Evolutionary conservation across 2,329 filamentous ascomycete species (phyloP).

Genomic region (Ophiostoma quercus): DNA sequence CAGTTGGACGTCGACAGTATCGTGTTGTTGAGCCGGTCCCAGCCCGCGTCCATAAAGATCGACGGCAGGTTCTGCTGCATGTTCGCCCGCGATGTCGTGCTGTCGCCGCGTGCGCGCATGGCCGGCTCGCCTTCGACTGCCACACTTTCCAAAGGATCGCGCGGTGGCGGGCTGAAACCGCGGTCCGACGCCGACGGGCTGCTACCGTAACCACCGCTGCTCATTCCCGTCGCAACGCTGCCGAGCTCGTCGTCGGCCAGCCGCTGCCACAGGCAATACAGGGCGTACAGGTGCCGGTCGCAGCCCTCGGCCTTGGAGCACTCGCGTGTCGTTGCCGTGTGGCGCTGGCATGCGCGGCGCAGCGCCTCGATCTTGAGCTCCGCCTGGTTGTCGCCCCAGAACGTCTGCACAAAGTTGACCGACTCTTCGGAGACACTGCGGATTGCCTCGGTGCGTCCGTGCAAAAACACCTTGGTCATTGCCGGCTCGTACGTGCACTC

Average conservation of each 20-base stretch:
- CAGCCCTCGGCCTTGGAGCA: slow-evolving; percentile 88
- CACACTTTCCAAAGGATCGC: slow-evolving; percentile 19
- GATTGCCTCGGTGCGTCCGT: slow-evolving; percentile 91
- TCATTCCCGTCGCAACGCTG: slow-evolving; percentile 42
- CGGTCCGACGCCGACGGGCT: slow-evolving; percentile 46
- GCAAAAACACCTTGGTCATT: slow-evolving; percentile 93
- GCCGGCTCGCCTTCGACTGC: background rate
- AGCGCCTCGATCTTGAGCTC: slow-evolving; percentile 81
- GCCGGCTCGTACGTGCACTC: slow-evolving; percentile 97
- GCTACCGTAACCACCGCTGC: slow-evolving; percentile 21
- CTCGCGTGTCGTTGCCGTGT: slow-evolving; percentile 71
- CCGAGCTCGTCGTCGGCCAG: slow-evolving; percentile 67
- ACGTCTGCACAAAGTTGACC: slow-evolving; percentile 83
- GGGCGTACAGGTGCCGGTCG: slow-evolving; percentile 86
- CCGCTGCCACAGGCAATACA: slow-evolving; percentile 93
- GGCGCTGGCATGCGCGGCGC: slow-evolving; percentile 74
- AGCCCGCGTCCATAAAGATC: slow-evolving; percentile 82
- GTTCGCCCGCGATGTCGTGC: slow-evolving; percentile 27
- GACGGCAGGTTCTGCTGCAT: slow-evolving; percentile 52
- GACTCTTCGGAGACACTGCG: slow-evolving; percentile 77
- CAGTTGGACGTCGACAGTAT: slow-evolving; percentile 98
- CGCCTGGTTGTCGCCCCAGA: slow-evolving; percentile 87
- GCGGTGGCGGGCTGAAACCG: slow-evolving; percentile 52
- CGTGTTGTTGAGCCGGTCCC: slow-evolving; percentile 93
- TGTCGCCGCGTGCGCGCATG: slow-evolving; percentile 27